Evolutionary conservation across 495 filamentous ascomycete species (phyloP), one percentile per base, ranked within the genome.

Genomic region (Penicilliopsis zonata): DNA sequence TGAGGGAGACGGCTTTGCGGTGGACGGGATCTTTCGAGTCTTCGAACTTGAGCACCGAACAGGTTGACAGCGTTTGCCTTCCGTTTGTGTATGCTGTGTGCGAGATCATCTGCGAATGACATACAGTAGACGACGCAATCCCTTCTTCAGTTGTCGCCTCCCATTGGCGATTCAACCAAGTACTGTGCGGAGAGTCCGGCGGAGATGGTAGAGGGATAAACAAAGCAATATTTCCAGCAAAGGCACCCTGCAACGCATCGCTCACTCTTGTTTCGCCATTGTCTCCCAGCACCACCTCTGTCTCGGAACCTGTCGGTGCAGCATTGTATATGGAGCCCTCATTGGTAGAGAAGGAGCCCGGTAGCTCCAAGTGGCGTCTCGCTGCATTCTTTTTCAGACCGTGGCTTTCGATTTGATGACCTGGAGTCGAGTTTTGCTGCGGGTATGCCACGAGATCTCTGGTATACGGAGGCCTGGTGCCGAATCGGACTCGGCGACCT

Each of bases 261-360:
- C 37, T 31, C 15, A 44, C 40, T 3, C 33, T 22, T 17, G 13
- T 31, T 8, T 33, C n/a, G 9, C 26, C 33, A 12, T 30, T 33
- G 9, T 36, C 21, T 9, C 21, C 33, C 4, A 24, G 48, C 13
- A 37, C 13, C 4, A 21, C 43, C 5, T 52, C 40, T 16, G 31
- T 41, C 9, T 34, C 25, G 3, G 53, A 49, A 15, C 42, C 45
- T 26, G 44, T 45, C 32, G 48, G 38, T 30, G 42, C 32, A 4
- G 67, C 67, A 45, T 66, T 58, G 38, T 51, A 67, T 9, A 69
- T 61, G 4, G 48, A 57, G 28, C 41, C 49, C 29, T 64, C 61
- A 18, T 57, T 49, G 34, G 59, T 67, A 8, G 49, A 52, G 20
- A 38, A 39, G 24, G 47, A 50, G 26, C 53, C 52, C 3, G 25